Base-by-base conservation (phyloP, 2,329 filamentous ascomycete genomes). In the Trichophaea hybrida region DNA sequence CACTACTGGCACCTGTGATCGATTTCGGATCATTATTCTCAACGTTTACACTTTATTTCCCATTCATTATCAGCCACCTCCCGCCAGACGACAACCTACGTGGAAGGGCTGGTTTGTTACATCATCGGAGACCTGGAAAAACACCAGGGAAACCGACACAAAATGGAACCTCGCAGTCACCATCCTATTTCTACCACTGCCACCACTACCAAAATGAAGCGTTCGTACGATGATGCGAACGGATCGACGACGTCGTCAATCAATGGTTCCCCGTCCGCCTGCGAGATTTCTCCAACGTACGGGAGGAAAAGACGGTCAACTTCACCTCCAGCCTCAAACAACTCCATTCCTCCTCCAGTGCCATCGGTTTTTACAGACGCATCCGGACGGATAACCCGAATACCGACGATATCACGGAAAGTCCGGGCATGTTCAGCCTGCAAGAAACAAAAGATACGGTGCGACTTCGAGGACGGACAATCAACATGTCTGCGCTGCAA, bases 371-470 rank as follows among this genome's bases (percentile, higher is more conserved):
- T 64, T 49, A 58, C 53, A n/a, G 57, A 64, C 24, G 49, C 50
- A 32, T 37, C 57, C 10, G 61, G 61, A 6, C 61, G 59, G 24
- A 52, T 59, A 7, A 59, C 61, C 44, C 60, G 64, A 24, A 64
- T 67, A 12, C 68, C 68, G 15, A 69, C 67, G 40, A 67, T 69
- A 15, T 68, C 67, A 31, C 65, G 67, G 15, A 69, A 68, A 17
- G 64, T 69, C 24, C 63, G 66, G 31, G 68, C 68, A 8, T 69
- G 68, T 44, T 64, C 63, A 2, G 64, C 61, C 10, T 66, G 64
- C 54, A 65, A 66, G 55, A 65, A 66, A 35, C 76, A 78, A 65
- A 80, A 80, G 68, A 78, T 80, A 65, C 76, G 77, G 66, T 80
- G 78, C 66, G 74, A 77, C 59, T 74, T 78, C 64, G 72, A 74